Percentiles rank a stretch among this genome's conserved stretches.
phyloP scores from a whole-genome alignment of 345 rosid species.

The Salix purpurea region DNA sequence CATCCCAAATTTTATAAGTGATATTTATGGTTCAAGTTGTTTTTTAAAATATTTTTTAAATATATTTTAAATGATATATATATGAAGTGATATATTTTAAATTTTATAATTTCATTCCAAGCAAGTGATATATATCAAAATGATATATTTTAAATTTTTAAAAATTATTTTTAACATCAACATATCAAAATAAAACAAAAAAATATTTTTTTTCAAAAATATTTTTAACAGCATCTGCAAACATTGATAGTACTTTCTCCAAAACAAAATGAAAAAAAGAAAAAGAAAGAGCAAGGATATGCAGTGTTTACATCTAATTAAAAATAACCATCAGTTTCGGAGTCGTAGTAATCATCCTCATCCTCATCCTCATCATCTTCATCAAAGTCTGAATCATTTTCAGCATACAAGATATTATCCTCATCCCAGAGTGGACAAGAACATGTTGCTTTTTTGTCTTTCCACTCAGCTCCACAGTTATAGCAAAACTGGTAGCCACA shows the following conservation, averaged over 20 bases:
- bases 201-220: too few relatives aligned
- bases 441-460: conserved; percentile 50
- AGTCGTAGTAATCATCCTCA: not conserved
- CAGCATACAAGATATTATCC: conserved; percentile 8
- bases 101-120: too few relatives aligned
- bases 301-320: not conserved
- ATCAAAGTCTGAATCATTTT: not conserved
- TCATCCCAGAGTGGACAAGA: conserved; percentile 62
- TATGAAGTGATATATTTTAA: too few relatives aligned
- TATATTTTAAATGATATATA: too few relatives aligned
- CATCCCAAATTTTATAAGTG: too few relatives aligned
- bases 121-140: too few relatives aligned
- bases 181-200: too few relatives aligned
- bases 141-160: too few relatives aligned
- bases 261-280: too few relatives aligned
- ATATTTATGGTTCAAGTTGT: too few relatives aligned
- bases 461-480: conserved; percentile 61
- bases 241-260: not conserved
- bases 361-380: not conserved
- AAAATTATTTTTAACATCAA: too few relatives aligned
- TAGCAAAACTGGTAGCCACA: conserved; percentile 69
- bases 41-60: too few relatives aligned
- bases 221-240: not conserved
- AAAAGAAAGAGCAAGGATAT: not conserved
- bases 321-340: not conserved